Conservation (phyloP, 345 rosid species). For the Rhodomyrtus tomentosa region DNA sequence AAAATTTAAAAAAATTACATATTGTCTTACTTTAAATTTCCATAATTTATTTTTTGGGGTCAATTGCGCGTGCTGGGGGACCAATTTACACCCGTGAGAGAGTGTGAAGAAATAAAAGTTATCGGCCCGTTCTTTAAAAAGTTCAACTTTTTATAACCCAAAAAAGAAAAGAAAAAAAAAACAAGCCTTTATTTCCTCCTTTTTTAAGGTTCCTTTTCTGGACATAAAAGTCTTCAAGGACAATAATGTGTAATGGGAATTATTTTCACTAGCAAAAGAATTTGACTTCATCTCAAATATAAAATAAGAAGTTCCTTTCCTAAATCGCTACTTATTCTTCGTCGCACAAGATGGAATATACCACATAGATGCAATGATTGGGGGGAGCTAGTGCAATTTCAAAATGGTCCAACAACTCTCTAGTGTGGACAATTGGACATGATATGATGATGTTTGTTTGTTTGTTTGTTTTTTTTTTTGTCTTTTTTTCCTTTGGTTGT, state of each 20-base stretch:
- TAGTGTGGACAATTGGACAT: background rate
- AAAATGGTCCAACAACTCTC: background rate
- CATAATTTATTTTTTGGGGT: background rate
- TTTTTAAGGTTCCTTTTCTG: background rate
- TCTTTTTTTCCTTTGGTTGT: background rate
- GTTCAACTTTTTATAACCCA: background rate
- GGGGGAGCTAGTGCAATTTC: background rate
- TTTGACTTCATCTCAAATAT: too few species aligned
- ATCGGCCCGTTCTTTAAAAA: background rate
- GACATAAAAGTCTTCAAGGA: background rate
- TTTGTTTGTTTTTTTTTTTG: background rate
- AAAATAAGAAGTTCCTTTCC: background rate
- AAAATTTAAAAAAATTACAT: background rate
- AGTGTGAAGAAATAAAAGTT: background rate
- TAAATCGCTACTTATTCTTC: background rate
- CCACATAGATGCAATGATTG: background rate
- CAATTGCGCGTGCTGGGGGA: accelerated
- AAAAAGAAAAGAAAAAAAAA: background rate
- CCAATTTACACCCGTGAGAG: background rate
- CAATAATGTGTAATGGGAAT: background rate
- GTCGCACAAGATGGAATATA: background rate
- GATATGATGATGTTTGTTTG: background rate
- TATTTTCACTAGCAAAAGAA: background rate
- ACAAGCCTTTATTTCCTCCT: background rate
- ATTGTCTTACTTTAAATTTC: background rate